Evolutionary conservation across 805 yeast species (phyloP), one percentile per base, ranked within the genome.

Genomic region (Yamadazyma sp.): DNA sequence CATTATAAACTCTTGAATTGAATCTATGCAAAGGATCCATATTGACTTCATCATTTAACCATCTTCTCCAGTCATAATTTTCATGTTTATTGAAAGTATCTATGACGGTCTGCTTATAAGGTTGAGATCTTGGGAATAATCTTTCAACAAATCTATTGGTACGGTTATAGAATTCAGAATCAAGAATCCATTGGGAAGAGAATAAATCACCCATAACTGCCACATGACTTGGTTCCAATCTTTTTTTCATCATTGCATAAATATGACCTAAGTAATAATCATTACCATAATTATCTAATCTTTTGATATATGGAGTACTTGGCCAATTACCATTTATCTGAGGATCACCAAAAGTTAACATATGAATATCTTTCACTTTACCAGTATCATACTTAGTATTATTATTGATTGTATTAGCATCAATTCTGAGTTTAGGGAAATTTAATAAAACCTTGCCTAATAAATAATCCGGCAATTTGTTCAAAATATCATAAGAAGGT

Each of bases 341-440:
- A 0, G 98, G 98, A 53, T 93, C 98, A 5, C 98, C 98, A 57
- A 88, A 81, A 5, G 95, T 83, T 44, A 89, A 57, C 59, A 93
- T 59, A 43, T 76, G 77, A 33, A 89, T 73, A 46, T 74, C 78
- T 8, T 66, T 54, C 4, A 68, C 62, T 2, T 33, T 18, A n/a
- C 38, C 42, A 23, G 33, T 19, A 5, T n/a, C 20, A 10, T 18
- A 15, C 12, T 24, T 32, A n/a, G 39, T 33, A 10, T 25, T 26
- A 6, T 37, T 38, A 21, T 44, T 46, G n/a, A 25, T 30, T 11
- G 17, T 14, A 7, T 22, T 27, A 11, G 38, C 38, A 23, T 27
- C 29, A 22, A 32, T 26, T 15, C 29, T 36, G 21, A 42, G 25
- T 19, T 22, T 10, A n/a, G 60, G 58, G 30, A 55, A 45, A 27